Evolutionary conservation across 805 yeast species (phyloP).

Genomic region (Yarrowia phangngaensis): DNA sequence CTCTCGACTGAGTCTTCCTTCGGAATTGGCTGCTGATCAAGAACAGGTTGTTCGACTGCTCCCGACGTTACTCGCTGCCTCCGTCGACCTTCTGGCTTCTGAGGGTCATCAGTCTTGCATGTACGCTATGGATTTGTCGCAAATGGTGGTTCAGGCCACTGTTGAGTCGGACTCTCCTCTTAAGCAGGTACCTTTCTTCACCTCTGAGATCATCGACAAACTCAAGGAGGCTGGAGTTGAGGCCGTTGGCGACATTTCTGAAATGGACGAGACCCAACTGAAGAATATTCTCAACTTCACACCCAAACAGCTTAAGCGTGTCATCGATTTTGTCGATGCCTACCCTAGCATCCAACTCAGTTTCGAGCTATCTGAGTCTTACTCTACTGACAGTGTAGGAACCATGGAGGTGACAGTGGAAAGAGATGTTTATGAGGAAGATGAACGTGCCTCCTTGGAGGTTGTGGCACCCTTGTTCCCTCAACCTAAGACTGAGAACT

Average conservation of each 20-base stretch:
- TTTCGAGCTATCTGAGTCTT: slow-evolving; percentile 46
- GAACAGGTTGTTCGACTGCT: slow-evolving; percentile 49
- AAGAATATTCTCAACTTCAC: slow-evolving; percentile 23
- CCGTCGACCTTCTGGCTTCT: slow-evolving; percentile 71
- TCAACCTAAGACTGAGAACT: slow-evolving; percentile 54
- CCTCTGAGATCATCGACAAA: slow-evolving; percentile 47
- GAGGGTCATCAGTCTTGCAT: slow-evolving; percentile 78
- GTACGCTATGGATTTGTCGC: slow-evolving; percentile 80
- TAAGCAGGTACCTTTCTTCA: slow-evolving; percentile 74
- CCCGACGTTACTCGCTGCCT: slow-evolving; percentile 55
- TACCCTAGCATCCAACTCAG: slow-evolving; percentile 80
- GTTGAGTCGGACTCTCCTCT: slow-evolving; percentile 79
- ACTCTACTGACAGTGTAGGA: slow-evolving; percentile 50
- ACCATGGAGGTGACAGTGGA: slow-evolving; percentile 42
- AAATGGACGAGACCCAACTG: slow-evolving; percentile 58
- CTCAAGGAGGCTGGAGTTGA: slow-evolving; percentile 56
- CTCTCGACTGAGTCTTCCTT: slow-evolving; percentile 58
- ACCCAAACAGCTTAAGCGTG: slow-evolving; percentile 41
- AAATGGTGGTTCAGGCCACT: slow-evolving; percentile 80
- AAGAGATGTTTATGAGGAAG: slow-evolving; percentile 64
- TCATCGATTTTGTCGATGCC: slow-evolving; percentile 83
- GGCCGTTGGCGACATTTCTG: slow-evolving; percentile 75
- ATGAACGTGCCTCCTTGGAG: slow-evolving; percentile 50
- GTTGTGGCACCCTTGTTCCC: slow-evolving; percentile 64
- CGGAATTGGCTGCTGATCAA: slow-evolving; percentile 60